phyloP scores from a whole-genome alignment of 2,329 filamentous ascomycete species.

The Trichoderma brevicompactum region DNA sequence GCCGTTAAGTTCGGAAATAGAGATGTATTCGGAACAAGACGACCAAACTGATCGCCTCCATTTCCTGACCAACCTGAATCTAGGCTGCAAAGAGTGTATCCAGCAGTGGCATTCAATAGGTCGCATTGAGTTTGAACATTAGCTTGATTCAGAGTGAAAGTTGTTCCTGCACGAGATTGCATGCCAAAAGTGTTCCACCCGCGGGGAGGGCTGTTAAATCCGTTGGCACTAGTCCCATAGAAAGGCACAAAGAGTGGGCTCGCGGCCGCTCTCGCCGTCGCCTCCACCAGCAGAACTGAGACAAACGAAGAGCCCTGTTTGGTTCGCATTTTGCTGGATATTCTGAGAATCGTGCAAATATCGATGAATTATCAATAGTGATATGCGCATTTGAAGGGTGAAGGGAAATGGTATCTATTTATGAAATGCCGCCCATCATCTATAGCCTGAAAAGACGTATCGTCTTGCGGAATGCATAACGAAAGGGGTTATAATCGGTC shows the following conservation, averaged over 20 bases:
- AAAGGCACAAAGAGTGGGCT: slow-evolving; percentile 21
- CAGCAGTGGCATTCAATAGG: slow-evolving; percentile 10
- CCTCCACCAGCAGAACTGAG: background rate
- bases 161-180: slow-evolving; percentile 1
- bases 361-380: no score
- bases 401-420: background rate
- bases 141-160: slow-evolving; percentile 4
- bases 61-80: slow-evolving; percentile 21
- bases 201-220: slow-evolving; percentile 6
- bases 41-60: slow-evolving; percentile 10
- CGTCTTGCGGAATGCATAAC: background rate
- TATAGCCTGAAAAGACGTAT: background rate
- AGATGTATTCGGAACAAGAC: slow-evolving; percentile 13
- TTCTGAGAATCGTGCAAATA: background rate
- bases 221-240: slow-evolving; percentile 18
- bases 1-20: slow-evolving; percentile 17
- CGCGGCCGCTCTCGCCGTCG: background rate
- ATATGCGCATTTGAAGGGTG: background rate
- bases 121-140: slow-evolving; percentile 11
- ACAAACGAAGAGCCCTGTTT: background rate
- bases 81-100: slow-evolving; percentile 17
- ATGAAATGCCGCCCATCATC: background rate
- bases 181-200: slow-evolving; percentile 22
- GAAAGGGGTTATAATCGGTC: slow-evolving; percentile 19
- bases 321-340: background rate